Conservation (phyloP, 2,329 filamentous ascomycete genomes). For the Beauveria rudraprayagi region DNA sequence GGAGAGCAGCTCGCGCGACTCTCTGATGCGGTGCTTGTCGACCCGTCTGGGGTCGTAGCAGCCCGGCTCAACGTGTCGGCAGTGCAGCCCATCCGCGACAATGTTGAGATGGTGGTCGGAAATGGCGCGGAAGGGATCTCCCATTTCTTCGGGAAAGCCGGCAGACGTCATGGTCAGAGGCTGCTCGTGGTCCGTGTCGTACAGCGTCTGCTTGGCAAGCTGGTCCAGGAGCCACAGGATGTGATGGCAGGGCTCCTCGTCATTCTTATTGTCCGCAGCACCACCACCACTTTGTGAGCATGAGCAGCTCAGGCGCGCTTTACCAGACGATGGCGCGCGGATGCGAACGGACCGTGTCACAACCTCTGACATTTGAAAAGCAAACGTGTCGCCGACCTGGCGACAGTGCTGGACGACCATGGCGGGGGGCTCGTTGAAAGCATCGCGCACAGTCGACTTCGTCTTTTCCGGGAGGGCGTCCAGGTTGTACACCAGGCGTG, state of each 20-base stretch:
- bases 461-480: constrained; percentile 30
- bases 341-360: constrained; percentile 45
- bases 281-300: constrained; percentile 24
- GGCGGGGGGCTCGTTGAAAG: constrained; percentile 39
- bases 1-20: constrained; percentile 44
- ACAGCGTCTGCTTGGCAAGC: constrained; percentile 39
- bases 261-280: constrained; percentile 13
- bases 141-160: constrained; percentile 39
- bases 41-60: constrained; percentile 22
- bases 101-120: constrained; percentile 43
- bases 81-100: constrained; percentile 44
- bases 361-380: constrained; percentile 48
- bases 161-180: constrained; percentile 34
- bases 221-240: constrained; percentile 48
- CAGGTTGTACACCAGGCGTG: constrained; percentile 33
- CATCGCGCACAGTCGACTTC: constrained; percentile 32
- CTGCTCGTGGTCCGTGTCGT: constrained; percentile 25
- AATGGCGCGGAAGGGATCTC: constrained; percentile 41
- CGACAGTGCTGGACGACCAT: constrained; percentile 44
- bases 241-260: constrained; percentile 37
- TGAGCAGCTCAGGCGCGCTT: constrained; percentile 37
- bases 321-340: constrained; percentile 31
- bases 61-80: constrained; percentile 29
- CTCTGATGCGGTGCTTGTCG: constrained; percentile 34
- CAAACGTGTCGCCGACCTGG: constrained; percentile 39